Percentiles rank a stretch among this genome's conserved stretches.
Evolutionary conservation across 108 stramenopile species (phyloP).

Genomic region (Cyclostephanos invisitatus): DNA sequence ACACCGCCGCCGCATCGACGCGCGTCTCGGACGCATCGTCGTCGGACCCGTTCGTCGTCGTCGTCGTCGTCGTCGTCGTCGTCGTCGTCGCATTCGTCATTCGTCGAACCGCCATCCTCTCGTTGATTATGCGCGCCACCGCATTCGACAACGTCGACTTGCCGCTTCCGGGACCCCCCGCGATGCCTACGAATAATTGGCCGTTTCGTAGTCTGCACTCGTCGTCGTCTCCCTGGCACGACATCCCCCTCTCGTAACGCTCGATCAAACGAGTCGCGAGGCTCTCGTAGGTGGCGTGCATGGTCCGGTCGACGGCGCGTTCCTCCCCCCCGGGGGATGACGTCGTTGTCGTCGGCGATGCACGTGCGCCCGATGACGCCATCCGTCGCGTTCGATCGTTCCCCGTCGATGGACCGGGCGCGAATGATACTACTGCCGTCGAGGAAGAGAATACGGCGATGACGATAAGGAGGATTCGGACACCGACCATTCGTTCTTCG

Average conservation of each 20-base stretch:
- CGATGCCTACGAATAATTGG: slow-evolving; percentile 53
- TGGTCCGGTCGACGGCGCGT: slow-evolving; percentile 1
- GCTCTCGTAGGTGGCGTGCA: slow-evolving; percentile 22
- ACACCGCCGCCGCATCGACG: slow-evolving; percentile 40
- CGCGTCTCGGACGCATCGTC: not conserved
- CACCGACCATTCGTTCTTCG: not conserved
- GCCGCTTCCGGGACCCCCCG: slow-evolving; percentile 77
- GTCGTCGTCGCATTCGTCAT: not conserved
- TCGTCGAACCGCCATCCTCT: slow-evolving; percentile 9
- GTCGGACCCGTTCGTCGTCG: not conserved
- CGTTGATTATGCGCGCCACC: slow-evolving; percentile 46
- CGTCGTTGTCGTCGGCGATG: not conserved
- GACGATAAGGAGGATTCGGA: not conserved
- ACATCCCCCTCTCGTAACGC: slow-evolving; percentile 10
- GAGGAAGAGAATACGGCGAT: not conserved
- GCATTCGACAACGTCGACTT: slow-evolving; percentile 60
- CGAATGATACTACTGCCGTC: not conserved
- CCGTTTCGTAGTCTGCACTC: slow-evolving; percentile 19
- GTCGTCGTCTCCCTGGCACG: too few species aligned
- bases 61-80: not conserved
- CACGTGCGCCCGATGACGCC: not conserved
- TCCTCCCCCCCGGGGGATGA: not conserved
- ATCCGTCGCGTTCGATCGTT: not conserved
- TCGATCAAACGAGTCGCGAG: slow-evolving; percentile 41
- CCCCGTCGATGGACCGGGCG: not conserved